Evolutionary conservation across 2,329 filamentous ascomycete genomes (phyloP), one percentile per base, ranked within the genome.

Genomic region (Drechslerella dactyloides): DNA sequence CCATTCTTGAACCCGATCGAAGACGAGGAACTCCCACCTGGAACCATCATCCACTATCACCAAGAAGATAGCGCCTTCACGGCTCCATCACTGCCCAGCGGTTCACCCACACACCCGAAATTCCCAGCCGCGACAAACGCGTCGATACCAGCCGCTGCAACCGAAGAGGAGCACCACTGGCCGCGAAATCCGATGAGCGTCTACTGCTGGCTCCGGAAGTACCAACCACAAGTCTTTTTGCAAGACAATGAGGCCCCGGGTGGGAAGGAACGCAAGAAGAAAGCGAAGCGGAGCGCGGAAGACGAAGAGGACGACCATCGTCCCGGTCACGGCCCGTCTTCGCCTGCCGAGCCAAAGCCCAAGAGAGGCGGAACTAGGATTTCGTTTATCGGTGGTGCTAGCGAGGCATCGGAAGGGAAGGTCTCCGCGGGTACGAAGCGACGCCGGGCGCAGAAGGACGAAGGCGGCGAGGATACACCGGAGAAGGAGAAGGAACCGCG

Each of bases 151-250:
- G 87, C 62, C 80, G 81, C 73, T 69, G 84, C 82, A 80, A 84
- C 80, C 78, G 84, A 85, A 64, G 78, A 84, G 55, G 83, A 84
- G 27, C 69, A 73, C 13, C 69, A 73, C n/a, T 73, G 69, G 69
- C 80, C 91, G 23, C 85, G 85, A 57, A 97, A 97, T 78, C 92
- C 93, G 0, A 90, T 91, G 46, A 96, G 90, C 69, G 93, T 96
- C 1, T 96, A 96, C 81, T 97, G 96, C 79, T 99, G 94, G 94
- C 85, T 99, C 11, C 86, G 91, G 74, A 88, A 91, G 78, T 85
- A 96, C 79, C 88, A 91, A 69, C 90, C 92, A 1, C 88, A 93
- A 79, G 88, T 92, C 54, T 93, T 96, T 81, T 81, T 96, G 19
- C 89, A 96, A 78, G 90, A 92, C 76, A 86, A 87, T 63, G 87